Percentiles rank a stretch among this genome's conserved stretches.
Conservation (phyloP, 2,329 filamentous ascomycete genomes). For the Orbilia quercus region DNA sequence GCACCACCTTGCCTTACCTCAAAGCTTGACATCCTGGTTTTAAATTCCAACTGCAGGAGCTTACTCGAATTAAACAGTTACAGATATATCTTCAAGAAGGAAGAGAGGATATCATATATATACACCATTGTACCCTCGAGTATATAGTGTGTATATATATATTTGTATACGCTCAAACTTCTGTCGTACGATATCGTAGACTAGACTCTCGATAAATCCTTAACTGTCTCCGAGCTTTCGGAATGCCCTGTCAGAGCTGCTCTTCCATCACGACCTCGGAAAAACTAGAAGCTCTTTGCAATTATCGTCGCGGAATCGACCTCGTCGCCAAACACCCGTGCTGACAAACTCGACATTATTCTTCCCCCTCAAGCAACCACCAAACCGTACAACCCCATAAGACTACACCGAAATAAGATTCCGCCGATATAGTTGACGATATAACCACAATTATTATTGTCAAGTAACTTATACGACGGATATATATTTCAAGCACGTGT, state of each 20-base stretch:
- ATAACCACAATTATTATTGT: too few relatives aligned
- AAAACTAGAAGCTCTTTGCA: slow-evolving; percentile 47
- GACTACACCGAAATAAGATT: neutral
- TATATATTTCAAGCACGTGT: neutral
- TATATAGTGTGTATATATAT: slow-evolving; percentile 47
- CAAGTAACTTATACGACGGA: neutral
- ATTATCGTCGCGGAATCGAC: slow-evolving; percentile 11
- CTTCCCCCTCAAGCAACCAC: neutral
- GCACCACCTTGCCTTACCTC: slow-evolving; percentile 22
- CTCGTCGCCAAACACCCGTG: slow-evolving; percentile 17
- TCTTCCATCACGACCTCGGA: slow-evolving; percentile 35
- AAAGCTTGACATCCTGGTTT: slow-evolving; percentile 41
- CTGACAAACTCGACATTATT: slow-evolving; percentile 11
- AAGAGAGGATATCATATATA: slow-evolving; percentile 40
- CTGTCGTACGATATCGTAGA: slow-evolving; percentile 25
- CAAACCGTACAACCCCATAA: neutral
- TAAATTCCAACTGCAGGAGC: slow-evolving; percentile 2
- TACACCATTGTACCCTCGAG: slow-evolving; percentile 35
- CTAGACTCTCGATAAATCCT: slow-evolving; percentile 35
- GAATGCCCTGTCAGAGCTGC: slow-evolving; percentile 52
- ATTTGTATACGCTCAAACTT: slow-evolving; percentile 22
- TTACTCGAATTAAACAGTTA: neutral
- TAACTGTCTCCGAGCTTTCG: slow-evolving; percentile 39
- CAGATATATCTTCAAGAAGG: slow-evolving; percentile 16
- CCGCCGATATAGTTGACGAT: neutral